Conservation (phyloP, 495 filamentous ascomycete species). For the Talaromyces trachyspermus region DNA sequence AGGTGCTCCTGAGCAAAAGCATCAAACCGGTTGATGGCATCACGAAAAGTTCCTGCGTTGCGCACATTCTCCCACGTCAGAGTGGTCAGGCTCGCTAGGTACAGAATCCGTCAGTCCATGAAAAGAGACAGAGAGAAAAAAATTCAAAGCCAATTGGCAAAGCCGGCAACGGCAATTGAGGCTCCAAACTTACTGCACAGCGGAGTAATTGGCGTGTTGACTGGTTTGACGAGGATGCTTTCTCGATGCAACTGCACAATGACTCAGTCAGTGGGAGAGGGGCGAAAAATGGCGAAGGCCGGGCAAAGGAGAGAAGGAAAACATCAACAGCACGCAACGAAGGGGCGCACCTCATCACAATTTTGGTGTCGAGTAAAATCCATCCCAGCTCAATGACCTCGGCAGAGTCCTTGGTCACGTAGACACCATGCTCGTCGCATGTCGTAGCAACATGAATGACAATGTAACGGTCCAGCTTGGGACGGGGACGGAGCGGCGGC, state of each 20-base stretch:
- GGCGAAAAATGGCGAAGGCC: conserved; percentile 8
- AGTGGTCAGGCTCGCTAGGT: conserved; percentile 86
- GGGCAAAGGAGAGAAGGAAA: not conserved
- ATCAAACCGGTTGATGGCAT: conserved; percentile 93
- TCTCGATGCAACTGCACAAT: conserved; percentile 74
- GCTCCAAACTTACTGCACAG: conserved; percentile 78
- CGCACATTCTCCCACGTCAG: conserved; percentile 98
- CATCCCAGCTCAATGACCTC: conserved; percentile 98
- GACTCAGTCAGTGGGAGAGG: conserved; percentile 9
- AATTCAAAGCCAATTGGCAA: conserved; percentile 1
- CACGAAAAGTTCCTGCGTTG: conserved; percentile 90
- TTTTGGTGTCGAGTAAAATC: conserved; percentile 90
- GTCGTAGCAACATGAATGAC: conserved; percentile 98
- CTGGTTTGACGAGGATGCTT: conserved; percentile 92
- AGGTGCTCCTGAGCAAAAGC: conserved; percentile 85
- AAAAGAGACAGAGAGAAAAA: not conserved
- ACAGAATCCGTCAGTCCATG: conserved; percentile 22
- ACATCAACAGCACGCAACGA: conserved; percentile 4
- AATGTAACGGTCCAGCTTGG: conserved; percentile 86
- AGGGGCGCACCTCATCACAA: conserved; percentile 71
- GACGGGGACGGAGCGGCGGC: conserved; percentile 42
- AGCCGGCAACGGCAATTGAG: not conserved
- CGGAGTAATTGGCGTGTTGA: conserved; percentile 97
- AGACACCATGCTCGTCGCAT: conserved; percentile 97
- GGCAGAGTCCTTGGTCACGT: conserved; percentile 97